Percentiles rank a stretch among this genome's conserved stretches.
phyloP scores from a whole-genome alignment of 2,329 filamentous ascomycete species.

The Calonectria pseudoreteaudii region DNA sequence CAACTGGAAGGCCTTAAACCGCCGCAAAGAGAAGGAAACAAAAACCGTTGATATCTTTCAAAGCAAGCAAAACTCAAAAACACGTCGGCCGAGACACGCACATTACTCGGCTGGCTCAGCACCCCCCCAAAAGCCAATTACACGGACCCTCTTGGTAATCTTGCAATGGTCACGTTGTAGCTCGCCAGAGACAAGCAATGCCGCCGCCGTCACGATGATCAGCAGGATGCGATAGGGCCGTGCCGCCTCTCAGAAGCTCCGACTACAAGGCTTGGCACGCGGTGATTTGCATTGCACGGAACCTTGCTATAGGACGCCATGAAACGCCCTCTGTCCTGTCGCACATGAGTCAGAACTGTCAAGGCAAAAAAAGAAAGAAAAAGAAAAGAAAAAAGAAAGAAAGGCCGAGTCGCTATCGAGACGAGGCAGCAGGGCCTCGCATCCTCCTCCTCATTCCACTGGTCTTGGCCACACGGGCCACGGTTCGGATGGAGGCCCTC shows the following conservation, averaged over 20 bases:
- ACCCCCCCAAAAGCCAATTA: background rate
- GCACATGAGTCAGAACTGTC: background rate
- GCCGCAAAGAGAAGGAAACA: background rate
- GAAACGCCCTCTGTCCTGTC: background rate
- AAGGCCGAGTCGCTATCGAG: background rate
- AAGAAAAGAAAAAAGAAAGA: background rate
- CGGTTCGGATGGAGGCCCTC: background rate
- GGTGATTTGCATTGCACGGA: conserved; percentile 5
- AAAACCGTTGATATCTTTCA: background rate
- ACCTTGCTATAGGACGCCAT: background rate
- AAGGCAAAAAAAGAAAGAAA: background rate
- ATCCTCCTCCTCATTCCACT: background rate
- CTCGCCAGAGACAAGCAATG: background rate
- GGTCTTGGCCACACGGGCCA: background rate
- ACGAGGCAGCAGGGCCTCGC: background rate
- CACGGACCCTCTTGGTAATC: background rate
- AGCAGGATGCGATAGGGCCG: background rate
- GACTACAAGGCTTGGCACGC: background rate
- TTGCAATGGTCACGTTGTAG: background rate
- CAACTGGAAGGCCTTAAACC: background rate
- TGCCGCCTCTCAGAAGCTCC: background rate
- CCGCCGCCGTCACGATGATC: background rate
- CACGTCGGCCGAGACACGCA: background rate
- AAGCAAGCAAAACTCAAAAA: background rate
- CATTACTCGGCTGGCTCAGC: background rate